Evolutionary conservation across 2,329 filamentous ascomycete genomes (phyloP), one percentile per base, ranked within the genome.

Genomic region (Arthrobotrys musiformis): DNA sequence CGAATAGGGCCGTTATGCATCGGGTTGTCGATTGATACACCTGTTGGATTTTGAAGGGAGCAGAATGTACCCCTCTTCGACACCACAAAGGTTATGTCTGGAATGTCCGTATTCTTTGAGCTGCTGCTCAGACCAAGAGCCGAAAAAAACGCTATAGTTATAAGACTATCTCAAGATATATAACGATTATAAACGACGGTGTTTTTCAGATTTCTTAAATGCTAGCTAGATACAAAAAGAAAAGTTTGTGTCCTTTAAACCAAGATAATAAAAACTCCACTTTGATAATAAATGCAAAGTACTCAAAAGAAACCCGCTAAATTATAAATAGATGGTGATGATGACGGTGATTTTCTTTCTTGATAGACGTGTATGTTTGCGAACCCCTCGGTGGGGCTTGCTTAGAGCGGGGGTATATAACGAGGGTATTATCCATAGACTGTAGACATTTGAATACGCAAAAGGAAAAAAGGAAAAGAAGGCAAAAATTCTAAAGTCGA

Each of bases 1-100:
- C 80, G 13, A 81, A 79, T 61, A 70, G 80, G 37, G 79, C 77
- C 13, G 58, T 80, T n/a, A 81, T 81, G 81, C 80, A 81, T 70
- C 79, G 79, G 9, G 81, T 81, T 30, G 60, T 81, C 28, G 81
- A 81, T 70, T 80, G 19, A 67, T n/a, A 17, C 33, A 0, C 9
- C 13, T 33, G 15, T 54, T 35, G 50, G 28, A 35, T 33, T 54
- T 9, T 1, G 17, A 22, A n/a, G n/a, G n/a, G n/a, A n/a, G n/a
- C n/a, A n/a, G n/a, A n/a, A n/a, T n/a, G n/a, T n/a, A n/a, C n/a
- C n/a, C n/a, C n/a, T n/a, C n/a, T n/a, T n/a, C n/a, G n/a, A n/a
- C n/a, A n/a, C n/a, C n/a, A n/a, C n/a, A n/a, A n/a, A n/a, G n/a
- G n/a, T n/a, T n/a, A n/a, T n/a, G n/a, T n/a, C n/a, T n/a, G n/a